Percentiles rank a stretch among this genome's conserved stretches.
Evolutionary conservation across 2,329 filamentous ascomycete genomes (phyloP).

Genomic region (Epichloe festucae): DNA sequence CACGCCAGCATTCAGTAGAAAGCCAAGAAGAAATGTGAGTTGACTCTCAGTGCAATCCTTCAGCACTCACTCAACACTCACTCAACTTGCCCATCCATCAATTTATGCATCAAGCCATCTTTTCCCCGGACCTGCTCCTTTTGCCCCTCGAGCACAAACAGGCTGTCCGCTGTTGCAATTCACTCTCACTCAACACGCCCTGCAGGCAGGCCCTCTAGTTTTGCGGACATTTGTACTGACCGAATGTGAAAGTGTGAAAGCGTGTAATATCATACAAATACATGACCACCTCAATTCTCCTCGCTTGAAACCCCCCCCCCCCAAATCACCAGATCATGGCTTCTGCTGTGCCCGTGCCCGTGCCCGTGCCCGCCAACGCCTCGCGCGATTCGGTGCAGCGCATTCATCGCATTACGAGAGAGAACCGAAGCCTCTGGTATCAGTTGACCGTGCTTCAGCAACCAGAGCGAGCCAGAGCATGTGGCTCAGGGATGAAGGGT

Average conservation of each 20-base stretch:
- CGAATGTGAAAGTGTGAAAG: too few species aligned
- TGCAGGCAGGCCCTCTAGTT: too few species aligned
- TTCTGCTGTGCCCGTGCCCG: constrained; percentile 16
- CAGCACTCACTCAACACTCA: too few species aligned
- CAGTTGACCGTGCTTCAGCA: constrained; percentile 80
- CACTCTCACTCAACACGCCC: too few species aligned
- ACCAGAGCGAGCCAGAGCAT: constrained; percentile 85
- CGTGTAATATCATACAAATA: too few species aligned
- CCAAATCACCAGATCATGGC: constrained; percentile 17
- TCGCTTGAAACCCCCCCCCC: not conserved
- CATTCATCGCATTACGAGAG: constrained; percentile 43
- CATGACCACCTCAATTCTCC: not conserved
- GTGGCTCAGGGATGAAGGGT: constrained; percentile 93
- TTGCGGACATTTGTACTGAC: too few species aligned
- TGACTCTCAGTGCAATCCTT: too few species aligned
- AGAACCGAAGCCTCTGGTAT: constrained; percentile 70
- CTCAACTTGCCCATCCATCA: too few species aligned
- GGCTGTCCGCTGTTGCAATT: too few species aligned
- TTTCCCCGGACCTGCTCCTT: too few species aligned
- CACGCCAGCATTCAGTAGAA: not conserved
- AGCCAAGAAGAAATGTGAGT: not conserved
- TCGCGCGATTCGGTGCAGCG: constrained; percentile 32
- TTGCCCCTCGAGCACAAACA: too few species aligned
- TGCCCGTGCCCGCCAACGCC: constrained; percentile 12
- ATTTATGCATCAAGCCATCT: too few species aligned